Percentiles rank a stretch among this genome's conserved stretches.
phyloP scores from a whole-genome alignment of 2,329 filamentous ascomycete species.

The Lecanicillium sp. region DNA sequence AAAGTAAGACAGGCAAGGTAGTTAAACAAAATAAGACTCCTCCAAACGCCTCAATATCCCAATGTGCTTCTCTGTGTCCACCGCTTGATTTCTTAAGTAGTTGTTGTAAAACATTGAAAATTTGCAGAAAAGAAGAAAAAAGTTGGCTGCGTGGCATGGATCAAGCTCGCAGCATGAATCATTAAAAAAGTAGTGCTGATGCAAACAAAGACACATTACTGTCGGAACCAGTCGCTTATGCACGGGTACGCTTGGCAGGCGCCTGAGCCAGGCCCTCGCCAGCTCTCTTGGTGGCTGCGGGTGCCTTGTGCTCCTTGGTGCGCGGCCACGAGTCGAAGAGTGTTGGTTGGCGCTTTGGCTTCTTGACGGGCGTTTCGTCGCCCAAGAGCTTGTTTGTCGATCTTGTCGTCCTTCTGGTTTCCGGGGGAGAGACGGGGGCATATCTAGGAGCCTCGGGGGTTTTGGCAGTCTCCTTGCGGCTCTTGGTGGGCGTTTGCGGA shows the following conservation, averaged over 20 bases:
- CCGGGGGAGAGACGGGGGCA: conserved; percentile 56
- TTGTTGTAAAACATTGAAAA: conserved; percentile 4
- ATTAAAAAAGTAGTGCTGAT: conserved; percentile 11
- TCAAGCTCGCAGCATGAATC: not conserved
- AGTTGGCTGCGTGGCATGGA: not conserved
- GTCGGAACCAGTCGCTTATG: conserved; percentile 17
- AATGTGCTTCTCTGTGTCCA: conserved; percentile 5
- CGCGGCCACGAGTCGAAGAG: conserved; percentile 65
- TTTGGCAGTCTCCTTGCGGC: conserved; percentile 21
- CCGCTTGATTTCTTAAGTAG: conserved; percentile 4
- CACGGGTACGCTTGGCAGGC: conserved; percentile 31
- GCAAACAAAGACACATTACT: conserved; percentile 10
- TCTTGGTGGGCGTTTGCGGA: conserved; percentile 34
- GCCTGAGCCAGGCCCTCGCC: conserved; percentile 27
- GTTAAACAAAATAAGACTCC: conserved; percentile 8
- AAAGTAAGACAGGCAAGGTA: conserved; percentile 11
- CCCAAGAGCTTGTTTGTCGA: conserved; percentile 44
- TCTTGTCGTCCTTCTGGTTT: conserved; percentile 55
- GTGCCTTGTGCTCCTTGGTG: conserved; percentile 48
- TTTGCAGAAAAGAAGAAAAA: conserved; percentile 10
- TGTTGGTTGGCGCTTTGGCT: conserved; percentile 35
- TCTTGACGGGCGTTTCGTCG: conserved; percentile 36
- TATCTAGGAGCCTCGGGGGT: conserved; percentile 53
- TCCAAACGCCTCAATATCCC: conserved; percentile 12
- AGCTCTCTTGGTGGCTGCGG: conserved; percentile 41